phyloP scores from a whole-genome alignment of 306 rosid genomes.

The Vigna trinervia region DNA sequence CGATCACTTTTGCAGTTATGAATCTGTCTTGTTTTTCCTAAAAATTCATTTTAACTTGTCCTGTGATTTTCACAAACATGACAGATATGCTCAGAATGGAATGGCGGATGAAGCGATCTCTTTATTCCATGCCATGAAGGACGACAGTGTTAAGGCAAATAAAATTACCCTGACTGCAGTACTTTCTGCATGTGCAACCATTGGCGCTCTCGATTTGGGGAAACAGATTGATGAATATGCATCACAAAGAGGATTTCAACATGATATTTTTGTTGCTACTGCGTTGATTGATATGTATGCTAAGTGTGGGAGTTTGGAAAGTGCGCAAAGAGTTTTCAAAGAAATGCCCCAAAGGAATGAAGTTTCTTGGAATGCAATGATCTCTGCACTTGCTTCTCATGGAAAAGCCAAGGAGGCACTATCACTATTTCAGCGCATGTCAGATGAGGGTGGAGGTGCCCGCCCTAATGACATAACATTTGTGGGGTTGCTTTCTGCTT shows the following conservation, averaged over 20 bases:
- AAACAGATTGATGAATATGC: constrained; percentile 72
- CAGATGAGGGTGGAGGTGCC: constrained; percentile 61
- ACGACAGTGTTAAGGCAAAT: constrained; percentile 59
- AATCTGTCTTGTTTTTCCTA: not conserved
- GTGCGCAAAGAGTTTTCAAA: constrained; percentile 73
- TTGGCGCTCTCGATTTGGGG: constrained; percentile 86
- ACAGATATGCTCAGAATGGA: constrained; percentile 93
- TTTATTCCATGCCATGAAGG: constrained; percentile 73
- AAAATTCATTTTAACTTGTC: not conserved
- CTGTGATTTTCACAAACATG: constrained; percentile 36
- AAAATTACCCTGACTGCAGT: constrained; percentile 75
- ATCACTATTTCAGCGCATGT: constrained; percentile 71
- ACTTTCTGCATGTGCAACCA: constrained; percentile 78
- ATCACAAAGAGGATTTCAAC: constrained; percentile 64
- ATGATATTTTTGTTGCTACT: constrained; percentile 74
- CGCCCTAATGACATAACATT: constrained; percentile 86
- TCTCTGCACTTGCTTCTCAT: constrained; percentile 93
- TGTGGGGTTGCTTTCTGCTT: constrained; percentile 90
- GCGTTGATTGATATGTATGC: constrained; percentile 94
- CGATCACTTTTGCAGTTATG: not conserved
- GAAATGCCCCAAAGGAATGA: constrained; percentile 82
- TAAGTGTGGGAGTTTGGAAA: constrained; percentile 86
- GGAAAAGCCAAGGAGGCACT: constrained; percentile 83
- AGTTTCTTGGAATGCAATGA: constrained; percentile 96
- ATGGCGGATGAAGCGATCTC: constrained; percentile 81